phyloP scores from a whole-genome alignment of 169 alveolate species.

The Cryptosporidium canis region DNA sequence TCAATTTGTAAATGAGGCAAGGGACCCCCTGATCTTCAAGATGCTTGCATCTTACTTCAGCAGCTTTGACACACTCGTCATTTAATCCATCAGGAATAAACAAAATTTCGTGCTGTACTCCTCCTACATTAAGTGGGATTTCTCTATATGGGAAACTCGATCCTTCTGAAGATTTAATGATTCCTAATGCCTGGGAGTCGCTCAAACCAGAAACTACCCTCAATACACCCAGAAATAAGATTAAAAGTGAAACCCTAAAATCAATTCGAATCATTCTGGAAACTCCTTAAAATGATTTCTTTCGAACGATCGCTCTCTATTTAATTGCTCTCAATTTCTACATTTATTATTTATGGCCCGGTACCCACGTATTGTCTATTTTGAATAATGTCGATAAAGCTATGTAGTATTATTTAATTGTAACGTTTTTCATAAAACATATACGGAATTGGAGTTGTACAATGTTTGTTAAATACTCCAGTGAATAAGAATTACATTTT shows the following conservation, averaged over 20 bases:
- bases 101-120: not conserved
- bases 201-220: not conserved
- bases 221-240: not conserved
- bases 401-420: not conserved
- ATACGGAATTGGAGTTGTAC: not conserved
- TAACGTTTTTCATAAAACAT: not conserved
- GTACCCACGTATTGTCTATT: slow-evolving; percentile 2
- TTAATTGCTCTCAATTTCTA: not conserved
- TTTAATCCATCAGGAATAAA: slow-evolving; percentile 8
- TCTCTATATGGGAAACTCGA: slow-evolving; percentile 26
- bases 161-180: not conserved
- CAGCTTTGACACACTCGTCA: slow-evolving; percentile 61
- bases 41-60: slow-evolving; percentile 19
- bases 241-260: not conserved
- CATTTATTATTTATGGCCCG: not conserved
- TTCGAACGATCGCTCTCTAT: not conserved
- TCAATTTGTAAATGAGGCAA: slow-evolving; percentile 5
- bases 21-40: not conserved
- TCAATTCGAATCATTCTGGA: not conserved
- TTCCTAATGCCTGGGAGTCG: not conserved
- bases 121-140: not conserved
- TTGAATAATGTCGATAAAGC: not conserved
- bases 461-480: not conserved
- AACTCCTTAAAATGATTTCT: not conserved
- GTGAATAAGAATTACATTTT: not conserved